Conservation (phyloP, 371 early-diverging fungal genomes). For the Mycotypha africana region DNA sequence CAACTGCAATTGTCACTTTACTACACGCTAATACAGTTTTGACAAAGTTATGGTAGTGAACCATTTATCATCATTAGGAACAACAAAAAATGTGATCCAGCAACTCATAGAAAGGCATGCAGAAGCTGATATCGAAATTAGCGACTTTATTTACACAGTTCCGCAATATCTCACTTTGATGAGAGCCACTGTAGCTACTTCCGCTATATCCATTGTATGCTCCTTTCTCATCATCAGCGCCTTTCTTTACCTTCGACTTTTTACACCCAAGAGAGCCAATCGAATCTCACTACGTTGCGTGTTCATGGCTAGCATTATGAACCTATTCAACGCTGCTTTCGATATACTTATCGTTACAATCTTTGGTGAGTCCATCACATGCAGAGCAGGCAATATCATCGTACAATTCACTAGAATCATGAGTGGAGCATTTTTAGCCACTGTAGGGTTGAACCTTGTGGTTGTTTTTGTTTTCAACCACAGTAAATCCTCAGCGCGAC, state of each 20-base stretch:
- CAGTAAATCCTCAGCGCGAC: not conserved
- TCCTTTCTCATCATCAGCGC: not conserved
- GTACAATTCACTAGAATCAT: constrained; percentile 9
- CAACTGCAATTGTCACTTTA: no score
- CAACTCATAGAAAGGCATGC: no score
- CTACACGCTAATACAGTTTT: no score
- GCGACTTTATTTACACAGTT: not conserved
- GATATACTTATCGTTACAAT: not conserved
- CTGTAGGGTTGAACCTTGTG: constrained; percentile 28
- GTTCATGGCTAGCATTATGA: constrained; percentile 6
- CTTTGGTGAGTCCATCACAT: constrained; percentile 1
- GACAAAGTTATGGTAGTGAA: no score
- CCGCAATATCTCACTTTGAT: not conserved
- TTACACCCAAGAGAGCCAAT: constrained; percentile 6
- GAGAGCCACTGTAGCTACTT: not conserved
- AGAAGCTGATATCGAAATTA: no score
- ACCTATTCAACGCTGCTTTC: constrained; percentile 9
- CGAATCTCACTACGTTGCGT: constrained; percentile 32
- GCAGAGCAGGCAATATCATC: constrained; percentile 13
- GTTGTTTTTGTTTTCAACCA: constrained; percentile 23
- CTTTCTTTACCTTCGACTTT: not conserved
- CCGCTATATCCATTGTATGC: not conserved
- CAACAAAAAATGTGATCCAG: no score
- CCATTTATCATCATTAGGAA: no score
- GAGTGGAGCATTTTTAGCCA: constrained; percentile 10